A percentile compares a stretch with the other conserved stretches of the same genome.
Evolutionary conservation across 73 alveolate species (phyloP).

Genomic region (Symbiodinium natans): DNA sequence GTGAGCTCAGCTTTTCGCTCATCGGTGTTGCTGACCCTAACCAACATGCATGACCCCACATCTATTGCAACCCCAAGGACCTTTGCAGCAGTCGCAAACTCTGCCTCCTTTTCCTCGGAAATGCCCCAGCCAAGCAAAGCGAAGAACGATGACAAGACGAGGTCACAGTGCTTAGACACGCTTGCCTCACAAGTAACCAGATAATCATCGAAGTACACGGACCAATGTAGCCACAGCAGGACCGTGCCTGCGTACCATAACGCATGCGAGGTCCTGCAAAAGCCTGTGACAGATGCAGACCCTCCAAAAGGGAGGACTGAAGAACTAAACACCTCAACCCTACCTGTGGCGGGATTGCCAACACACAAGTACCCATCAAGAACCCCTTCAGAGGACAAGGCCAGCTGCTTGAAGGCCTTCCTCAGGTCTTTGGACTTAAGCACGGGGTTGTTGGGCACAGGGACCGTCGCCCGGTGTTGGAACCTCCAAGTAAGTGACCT

Average conservation of each 20-base stretch:
- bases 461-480: not conserved
- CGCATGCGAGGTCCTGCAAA: not conserved
- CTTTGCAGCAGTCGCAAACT: not conserved
- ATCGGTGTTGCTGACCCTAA: not conserved
- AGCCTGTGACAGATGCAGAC: not conserved
- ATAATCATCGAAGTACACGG: not conserved
- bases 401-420: slow-evolving; percentile 26
- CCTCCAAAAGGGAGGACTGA: slow-evolving; percentile 14
- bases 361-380: not conserved
- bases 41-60: not conserved
- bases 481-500: not conserved
- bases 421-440: not conserved
- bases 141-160: not conserved
- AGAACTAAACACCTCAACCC: not conserved
- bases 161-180: not conserved
- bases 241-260: not conserved
- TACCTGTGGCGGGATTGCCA: not conserved
- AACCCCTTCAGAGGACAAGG: not conserved
- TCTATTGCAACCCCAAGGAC: not conserved
- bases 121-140: not conserved
- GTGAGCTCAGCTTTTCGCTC: not conserved
- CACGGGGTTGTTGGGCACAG: not conserved
- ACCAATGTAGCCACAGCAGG: not conserved
- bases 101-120: not conserved
- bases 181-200: not conserved